Evolutionary conservation across 2,329 filamentous ascomycete genomes (phyloP).

Genomic region (Xylariales sp.): DNA sequence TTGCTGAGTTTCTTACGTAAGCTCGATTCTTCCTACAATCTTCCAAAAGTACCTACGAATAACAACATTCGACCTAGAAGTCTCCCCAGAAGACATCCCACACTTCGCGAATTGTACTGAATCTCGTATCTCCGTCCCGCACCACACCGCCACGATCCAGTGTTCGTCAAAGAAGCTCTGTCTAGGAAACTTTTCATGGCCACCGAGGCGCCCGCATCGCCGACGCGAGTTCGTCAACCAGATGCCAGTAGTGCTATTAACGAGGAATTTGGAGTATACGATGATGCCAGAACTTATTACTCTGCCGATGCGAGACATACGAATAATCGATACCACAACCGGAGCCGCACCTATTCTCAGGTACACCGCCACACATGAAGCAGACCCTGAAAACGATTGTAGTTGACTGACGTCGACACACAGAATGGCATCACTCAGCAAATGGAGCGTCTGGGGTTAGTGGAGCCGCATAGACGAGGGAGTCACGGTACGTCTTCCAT

Average conservation of each 20-base stretch:
- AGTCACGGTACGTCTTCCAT: conserved; percentile 55
- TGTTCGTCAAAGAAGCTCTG: neutral
- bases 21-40: no score
- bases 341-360: conserved; percentile 55
- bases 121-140: no score
- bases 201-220: neutral
- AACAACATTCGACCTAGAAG: no score
- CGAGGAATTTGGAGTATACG: conserved; percentile 49
- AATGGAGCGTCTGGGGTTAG: conserved; percentile 45
- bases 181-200: neutral
- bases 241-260: no score
- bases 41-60: no score
- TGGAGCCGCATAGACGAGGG: conserved; percentile 52
- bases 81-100: no score
- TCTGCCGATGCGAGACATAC: conserved; percentile 49
- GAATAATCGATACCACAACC: conserved; percentile 43
- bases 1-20: no score
- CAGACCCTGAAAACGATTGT: neutral
- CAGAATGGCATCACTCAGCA: conserved; percentile 52
- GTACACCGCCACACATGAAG: conserved; percentile 26
- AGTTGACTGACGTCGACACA: neutral
- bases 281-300: conserved; percentile 57
- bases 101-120: no score
- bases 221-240: neutral
- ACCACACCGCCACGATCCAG: no score